A percentile compares a stretch with the other conserved stretches of the same genome.
Evolutionary conservation across 768 basidiomycete species (phyloP).

Genomic region (Leccinum boreale): DNA sequence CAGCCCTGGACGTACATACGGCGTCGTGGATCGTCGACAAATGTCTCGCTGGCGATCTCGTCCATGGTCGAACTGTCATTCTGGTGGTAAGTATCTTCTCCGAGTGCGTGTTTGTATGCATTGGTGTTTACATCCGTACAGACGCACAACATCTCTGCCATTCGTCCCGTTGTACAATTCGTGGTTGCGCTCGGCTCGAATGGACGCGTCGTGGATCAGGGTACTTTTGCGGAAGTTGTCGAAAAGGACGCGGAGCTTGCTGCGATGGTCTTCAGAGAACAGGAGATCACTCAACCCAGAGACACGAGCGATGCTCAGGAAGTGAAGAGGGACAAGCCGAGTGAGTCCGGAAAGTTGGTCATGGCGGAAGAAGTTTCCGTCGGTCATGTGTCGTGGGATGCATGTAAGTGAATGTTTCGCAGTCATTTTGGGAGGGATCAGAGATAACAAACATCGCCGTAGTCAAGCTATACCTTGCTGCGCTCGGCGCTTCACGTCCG

Average conservation of each 20-base stretch:
- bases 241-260: background rate
- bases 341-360: background rate
- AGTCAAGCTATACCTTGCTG: conserved; percentile 2
- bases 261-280: background rate
- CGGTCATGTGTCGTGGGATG: conserved; percentile 1
- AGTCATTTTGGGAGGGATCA: background rate
- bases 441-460: background rate
- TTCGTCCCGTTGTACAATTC: background rate
- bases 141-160: background rate
- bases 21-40: conserved; percentile 3
- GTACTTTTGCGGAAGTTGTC: background rate
- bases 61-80: conserved; percentile 1
- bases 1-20: conserved; percentile 1
- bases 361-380: background rate
- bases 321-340: background rate
- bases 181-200: background rate
- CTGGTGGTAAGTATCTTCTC: background rate
- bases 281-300: background rate
- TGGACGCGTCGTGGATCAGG: background rate
- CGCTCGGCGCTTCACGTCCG: background rate
- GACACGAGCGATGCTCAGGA: background rate
- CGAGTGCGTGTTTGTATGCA: background rate
- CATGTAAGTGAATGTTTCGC: background rate
- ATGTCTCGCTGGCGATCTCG: background rate
- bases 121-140: background rate